A percentile compares a stretch with the other conserved stretches of the same genome.
phyloP scores from a whole-genome alignment of 108 stramenopile genomes.

The Conticribra weissflogii region DNA sequence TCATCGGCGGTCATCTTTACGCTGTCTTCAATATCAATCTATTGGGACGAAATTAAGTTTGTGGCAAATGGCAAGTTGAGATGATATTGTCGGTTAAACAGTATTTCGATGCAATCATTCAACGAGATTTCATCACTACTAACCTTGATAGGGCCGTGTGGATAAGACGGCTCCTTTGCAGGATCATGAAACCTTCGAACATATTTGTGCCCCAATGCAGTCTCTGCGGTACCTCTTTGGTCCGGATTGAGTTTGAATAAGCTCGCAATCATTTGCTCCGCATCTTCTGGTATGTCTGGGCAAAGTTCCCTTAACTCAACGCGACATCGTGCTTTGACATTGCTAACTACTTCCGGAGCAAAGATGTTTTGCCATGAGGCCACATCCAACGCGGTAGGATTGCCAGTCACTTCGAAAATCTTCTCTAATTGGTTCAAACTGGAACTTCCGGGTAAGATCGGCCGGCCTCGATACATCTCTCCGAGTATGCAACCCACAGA shows the following conservation, averaged over 20 bases:
- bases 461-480: conserved; percentile 56
- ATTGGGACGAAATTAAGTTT: neutral
- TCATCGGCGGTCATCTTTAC: conserved; percentile 51
- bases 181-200: conserved; percentile 82
- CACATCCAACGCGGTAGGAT: conserved; percentile 56
- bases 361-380: conserved; percentile 66
- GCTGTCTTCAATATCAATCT: conserved; percentile 52
- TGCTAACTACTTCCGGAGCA: conserved; percentile 64
- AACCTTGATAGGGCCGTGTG: conserved; percentile 45
- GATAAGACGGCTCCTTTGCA: conserved; percentile 57
- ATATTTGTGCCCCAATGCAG: conserved; percentile 76
- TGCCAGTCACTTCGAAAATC: conserved; percentile 69
- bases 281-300: conserved; percentile 70
- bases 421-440: conserved; percentile 75
- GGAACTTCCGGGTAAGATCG: conserved; percentile 65
- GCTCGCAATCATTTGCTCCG: conserved; percentile 62
- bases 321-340: conserved; percentile 54
- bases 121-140: no score
- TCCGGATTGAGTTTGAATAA: conserved; percentile 77
- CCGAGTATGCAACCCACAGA: conserved; percentile 82
- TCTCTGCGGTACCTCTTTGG: conserved; percentile 67
- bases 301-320: conserved; percentile 65
- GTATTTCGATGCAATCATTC: no score
- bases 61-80: no score
- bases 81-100: no score